A percentile compares a stretch with the other conserved stretches of the same genome.
Evolutionary conservation across 2,329 filamentous ascomycete genomes (phyloP).

Genomic region (Curvularia sp.): DNA sequence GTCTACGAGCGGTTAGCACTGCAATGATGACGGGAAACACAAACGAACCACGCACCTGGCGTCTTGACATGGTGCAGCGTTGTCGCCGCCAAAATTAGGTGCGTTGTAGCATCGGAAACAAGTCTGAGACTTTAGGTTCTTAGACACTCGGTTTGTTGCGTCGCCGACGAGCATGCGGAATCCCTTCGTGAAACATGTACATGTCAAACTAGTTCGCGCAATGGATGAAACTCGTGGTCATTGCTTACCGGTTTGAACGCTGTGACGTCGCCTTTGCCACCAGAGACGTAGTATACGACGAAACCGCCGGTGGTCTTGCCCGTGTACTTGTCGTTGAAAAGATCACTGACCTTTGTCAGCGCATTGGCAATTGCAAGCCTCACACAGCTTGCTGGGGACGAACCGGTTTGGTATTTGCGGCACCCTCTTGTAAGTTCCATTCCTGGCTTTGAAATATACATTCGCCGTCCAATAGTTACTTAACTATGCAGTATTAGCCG

Average conservation of each 20-base stretch:
- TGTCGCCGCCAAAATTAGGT: slow-evolving; percentile 55
- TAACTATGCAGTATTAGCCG: slow-evolving; percentile 10
- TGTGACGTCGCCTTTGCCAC: slow-evolving; percentile 50
- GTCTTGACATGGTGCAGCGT: slow-evolving; percentile 43
- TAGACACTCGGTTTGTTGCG: slow-evolving; percentile 33
- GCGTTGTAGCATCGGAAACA: slow-evolving; percentile 57
- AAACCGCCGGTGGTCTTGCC: slow-evolving; percentile 50
- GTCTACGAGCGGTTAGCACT: slow-evolving; percentile 7
- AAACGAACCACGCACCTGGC: slow-evolving; percentile 12
- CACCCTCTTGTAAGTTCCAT: slow-evolving; percentile 44
- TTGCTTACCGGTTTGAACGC: slow-evolving; percentile 49
- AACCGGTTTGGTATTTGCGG: slow-evolving; percentile 38
- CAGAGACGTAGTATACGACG: slow-evolving; percentile 58
- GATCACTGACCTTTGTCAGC: slow-evolving; percentile 38
- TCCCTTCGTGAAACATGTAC: slow-evolving; percentile 35
- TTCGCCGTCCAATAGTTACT: slow-evolving; percentile 47
- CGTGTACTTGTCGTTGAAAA: slow-evolving; percentile 44
- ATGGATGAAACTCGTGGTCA: background rate
- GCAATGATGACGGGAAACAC: background rate
- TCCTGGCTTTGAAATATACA: slow-evolving; percentile 44
- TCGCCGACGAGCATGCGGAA: slow-evolving; percentile 58
- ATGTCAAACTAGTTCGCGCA: background rate
- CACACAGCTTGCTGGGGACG: background rate
- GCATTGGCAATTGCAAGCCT: background rate
- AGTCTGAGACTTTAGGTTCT: slow-evolving; percentile 42